These are phyloP conservation scores for Pythium coloratum DNA, from an alignment of 352 stramenopile species.

Conservation along the genomic window DNA sequence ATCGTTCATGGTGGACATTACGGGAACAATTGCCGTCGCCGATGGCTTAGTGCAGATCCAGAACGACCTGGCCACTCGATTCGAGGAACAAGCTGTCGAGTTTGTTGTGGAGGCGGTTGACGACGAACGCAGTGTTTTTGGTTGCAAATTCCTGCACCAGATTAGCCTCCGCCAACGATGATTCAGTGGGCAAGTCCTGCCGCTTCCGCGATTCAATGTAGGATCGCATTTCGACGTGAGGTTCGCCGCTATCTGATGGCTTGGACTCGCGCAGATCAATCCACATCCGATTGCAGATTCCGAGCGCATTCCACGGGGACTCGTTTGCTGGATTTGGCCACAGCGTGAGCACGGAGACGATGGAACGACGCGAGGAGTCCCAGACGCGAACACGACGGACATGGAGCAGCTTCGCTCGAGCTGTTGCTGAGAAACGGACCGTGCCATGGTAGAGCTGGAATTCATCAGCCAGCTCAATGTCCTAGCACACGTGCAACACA, in stretches of 20 bases:
- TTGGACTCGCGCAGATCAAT: neutral
- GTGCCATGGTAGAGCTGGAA: neutral
- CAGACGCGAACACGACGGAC: neutral
- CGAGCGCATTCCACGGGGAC: conserved; percentile 10
- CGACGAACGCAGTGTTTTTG: neutral
- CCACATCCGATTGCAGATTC: conserved; percentile 4
- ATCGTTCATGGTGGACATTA: too few species aligned
- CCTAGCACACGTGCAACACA: too few species aligned
- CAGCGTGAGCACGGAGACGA: conserved; percentile 8
- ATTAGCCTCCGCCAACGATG: neutral
- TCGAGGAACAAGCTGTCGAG: neutral
- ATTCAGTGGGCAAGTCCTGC: neutral
- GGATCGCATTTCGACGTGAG: neutral
- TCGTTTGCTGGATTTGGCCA: conserved; percentile 2
- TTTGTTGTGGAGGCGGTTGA: neutral
- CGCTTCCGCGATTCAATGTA: neutral
- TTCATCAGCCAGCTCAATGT: neutral
- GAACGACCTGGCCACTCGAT: neutral
- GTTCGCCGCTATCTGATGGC: neutral
- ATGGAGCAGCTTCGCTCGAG: neutral
- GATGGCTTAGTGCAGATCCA: too few species aligned
- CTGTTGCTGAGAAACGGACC: neutral
- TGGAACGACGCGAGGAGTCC: neutral
- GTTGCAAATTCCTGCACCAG: neutral
- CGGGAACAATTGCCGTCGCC: too few species aligned